A percentile compares a stretch with the other conserved stretches of the same genome.
These are phyloP conservation scores for Rhodotorula sp. DNA, from an alignment of 1,284 basidiomycete species.

Conservation along the genomic window DNA sequence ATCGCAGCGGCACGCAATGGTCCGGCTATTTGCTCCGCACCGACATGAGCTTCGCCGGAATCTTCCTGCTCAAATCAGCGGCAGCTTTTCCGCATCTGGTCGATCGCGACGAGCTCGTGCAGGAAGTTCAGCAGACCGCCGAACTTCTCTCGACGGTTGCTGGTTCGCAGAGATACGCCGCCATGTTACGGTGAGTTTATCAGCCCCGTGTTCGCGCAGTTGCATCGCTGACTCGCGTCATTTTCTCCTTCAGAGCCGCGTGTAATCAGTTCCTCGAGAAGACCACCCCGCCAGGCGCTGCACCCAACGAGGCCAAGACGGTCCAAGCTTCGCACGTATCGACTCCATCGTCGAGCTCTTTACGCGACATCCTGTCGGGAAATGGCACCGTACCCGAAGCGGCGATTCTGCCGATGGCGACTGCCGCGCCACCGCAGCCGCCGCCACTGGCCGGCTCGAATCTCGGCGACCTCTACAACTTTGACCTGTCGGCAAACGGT, in stretches of 20 bases:
- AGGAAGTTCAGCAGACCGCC: slow-evolving; percentile 12
- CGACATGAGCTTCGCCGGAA: slow-evolving; percentile 27
- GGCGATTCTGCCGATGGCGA: no score
- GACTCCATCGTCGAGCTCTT: background rate
- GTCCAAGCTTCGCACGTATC: background rate
- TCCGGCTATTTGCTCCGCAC: slow-evolving; percentile 24
- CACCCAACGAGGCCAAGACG: background rate
- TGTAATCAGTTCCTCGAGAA: slow-evolving; percentile 10
- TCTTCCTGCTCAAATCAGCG: slow-evolving; percentile 20
- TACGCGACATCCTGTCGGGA: slow-evolving; percentile 6
- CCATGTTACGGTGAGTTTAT: slow-evolving; percentile 13
- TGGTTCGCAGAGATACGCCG: slow-evolving; percentile 15
- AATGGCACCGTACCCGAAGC: background rate
- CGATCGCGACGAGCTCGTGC: slow-evolving; percentile 17
- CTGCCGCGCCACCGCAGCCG: background rate
- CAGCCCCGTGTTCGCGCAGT: background rate
- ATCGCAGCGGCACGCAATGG: slow-evolving; percentile 12
- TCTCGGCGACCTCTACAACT: background rate
- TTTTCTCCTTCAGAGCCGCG: background rate
- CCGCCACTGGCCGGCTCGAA: background rate
- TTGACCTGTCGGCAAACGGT: background rate
- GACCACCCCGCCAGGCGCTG: background rate
- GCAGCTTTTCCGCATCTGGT: slow-evolving; percentile 17
- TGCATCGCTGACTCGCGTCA: no score
- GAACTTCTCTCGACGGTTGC: slow-evolving; percentile 16